Evolutionary conservation across 1,139 yeast genomes (phyloP), one percentile per base, ranked within the genome.

Genomic region (Magnusiomyces ingens): DNA sequence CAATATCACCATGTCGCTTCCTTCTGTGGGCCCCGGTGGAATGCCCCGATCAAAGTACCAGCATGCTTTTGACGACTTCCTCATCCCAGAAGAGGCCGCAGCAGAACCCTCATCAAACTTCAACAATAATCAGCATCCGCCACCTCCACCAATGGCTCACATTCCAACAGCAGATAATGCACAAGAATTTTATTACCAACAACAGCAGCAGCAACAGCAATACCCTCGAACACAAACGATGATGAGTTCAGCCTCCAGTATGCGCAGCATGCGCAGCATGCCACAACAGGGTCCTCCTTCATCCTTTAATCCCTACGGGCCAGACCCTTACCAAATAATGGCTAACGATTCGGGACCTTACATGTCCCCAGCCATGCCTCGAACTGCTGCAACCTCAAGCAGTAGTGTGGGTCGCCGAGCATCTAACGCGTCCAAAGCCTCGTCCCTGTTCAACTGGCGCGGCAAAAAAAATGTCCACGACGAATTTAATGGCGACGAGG

Each of bases 401-500:
- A 26, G 32, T 8, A 26, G 32, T 26, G 32, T 26, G 32, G 32
- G 32, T 8, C 32, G 32, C 32, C 4, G 32, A 26, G 32, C 32
- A 5, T 26, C 32, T 8, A 26, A 26, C 32, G 4, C 32, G 8
- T 26, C 32, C 8, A 26, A 26, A 26, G 48, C 32, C 11, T 19
- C 45, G 19, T 18, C 21, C 5, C 13, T 45, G 8, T 45, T 36
- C 13, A 18, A 40, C 13, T 45, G 26, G 32, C 37, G 48, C 17
- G 17, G 48, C 13, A 45, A 45, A 36, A 45, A 45, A 29, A 15
- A 35, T 5, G 18, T 45, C 2, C 41, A 18, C 15, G 48, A 45
- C 29, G 48, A 45, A 18, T 45, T 45, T 35, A 45, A 45, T 35
- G 48, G 48, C 8, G 48, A 45, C 17, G 48, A 45, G 13, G 48